A percentile compares a stretch with the other conserved stretches of the same genome.
These are phyloP conservation scores for Tricholoma sp. DNA, from an alignment of 768 basidiomycete species.

Conservation along the genomic window DNA sequence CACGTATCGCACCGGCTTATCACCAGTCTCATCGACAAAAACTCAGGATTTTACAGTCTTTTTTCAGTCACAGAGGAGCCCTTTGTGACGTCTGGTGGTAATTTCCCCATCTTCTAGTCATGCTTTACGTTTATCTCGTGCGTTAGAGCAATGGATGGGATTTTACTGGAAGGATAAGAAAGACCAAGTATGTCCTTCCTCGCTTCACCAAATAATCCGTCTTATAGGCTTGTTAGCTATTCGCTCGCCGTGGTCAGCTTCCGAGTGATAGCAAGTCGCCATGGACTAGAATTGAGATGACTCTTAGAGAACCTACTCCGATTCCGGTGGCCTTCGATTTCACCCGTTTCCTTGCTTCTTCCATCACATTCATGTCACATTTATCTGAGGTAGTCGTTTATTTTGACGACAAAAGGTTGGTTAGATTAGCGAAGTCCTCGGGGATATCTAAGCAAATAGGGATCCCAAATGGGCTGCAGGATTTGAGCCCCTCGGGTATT, in stretches of 20 bases:
- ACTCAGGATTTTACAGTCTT: slow-evolving; percentile 66
- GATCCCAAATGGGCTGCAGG: slow-evolving; percentile 53
- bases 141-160: slow-evolving; percentile 81
- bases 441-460: slow-evolving; percentile 46
- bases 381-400: slow-evolving; percentile 75
- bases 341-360: slow-evolving; percentile 83
- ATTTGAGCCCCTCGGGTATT: slow-evolving; percentile 48
- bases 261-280: slow-evolving; percentile 29
- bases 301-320: slow-evolving; percentile 71
- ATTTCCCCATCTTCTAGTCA: slow-evolving; percentile 16
- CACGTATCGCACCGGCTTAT: neutral
- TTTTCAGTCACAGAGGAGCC: slow-evolving; percentile 84
- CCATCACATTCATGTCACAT: slow-evolving; percentile 88
- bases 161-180: slow-evolving; percentile 96
- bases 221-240: slow-evolving; percentile 44
- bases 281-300: slow-evolving; percentile 93
- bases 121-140: slow-evolving; percentile 13
- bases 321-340: slow-evolving; percentile 86
- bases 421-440: slow-evolving; percentile 57
- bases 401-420: slow-evolving; percentile 74
- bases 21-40: neutral
- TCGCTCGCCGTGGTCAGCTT: slow-evolving; percentile 73
- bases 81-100: slow-evolving; percentile 77
- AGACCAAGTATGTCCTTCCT: slow-evolving; percentile 55
- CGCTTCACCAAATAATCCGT: slow-evolving; percentile 2